Evolutionary conservation across 768 basidiomycete species (phyloP).

Genomic region (Crassisporium funariophilum): DNA sequence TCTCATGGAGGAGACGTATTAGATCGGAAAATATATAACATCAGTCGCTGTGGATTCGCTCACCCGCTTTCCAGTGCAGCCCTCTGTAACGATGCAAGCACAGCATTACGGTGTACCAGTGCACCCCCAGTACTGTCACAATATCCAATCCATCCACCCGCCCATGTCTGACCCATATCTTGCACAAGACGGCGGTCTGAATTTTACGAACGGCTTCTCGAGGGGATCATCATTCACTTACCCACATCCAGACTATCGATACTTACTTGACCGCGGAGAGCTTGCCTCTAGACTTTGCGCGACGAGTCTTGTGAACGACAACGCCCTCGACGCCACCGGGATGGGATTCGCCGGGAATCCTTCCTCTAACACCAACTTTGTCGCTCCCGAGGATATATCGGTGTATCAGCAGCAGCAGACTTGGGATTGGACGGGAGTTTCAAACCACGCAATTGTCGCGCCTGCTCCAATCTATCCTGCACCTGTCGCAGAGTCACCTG

Average conservation of each 20-base stretch:
- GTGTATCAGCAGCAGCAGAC: conserved; percentile 32
- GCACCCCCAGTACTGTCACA: conserved; percentile 32
- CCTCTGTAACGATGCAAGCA: conserved; percentile 36
- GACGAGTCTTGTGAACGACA: conserved; percentile 33
- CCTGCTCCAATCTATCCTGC: conserved; percentile 30
- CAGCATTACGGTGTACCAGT: conserved; percentile 34
- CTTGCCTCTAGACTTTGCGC: conserved; percentile 30
- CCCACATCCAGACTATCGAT: conserved; percentile 46
- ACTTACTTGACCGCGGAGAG: conserved; percentile 45
- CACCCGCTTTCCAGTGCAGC: conserved; percentile 35
- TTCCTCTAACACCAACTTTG: conserved; percentile 26
- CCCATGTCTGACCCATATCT: conserved; percentile 30
- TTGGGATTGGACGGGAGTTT: conserved; percentile 27
- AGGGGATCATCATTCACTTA: conserved; percentile 50
- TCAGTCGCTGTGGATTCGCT: conserved; percentile 30
- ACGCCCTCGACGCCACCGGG: conserved; percentile 43
- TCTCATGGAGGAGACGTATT: conserved; percentile 43
- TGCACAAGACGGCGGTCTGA: conserved; percentile 32
- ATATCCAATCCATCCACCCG: conserved; percentile 17
- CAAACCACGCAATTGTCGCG: conserved; percentile 34
- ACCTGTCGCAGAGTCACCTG: conserved; percentile 17
- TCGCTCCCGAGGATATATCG: conserved; percentile 43
- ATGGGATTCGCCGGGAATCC: conserved; percentile 43
- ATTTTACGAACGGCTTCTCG: conserved; percentile 46
- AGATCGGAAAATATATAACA: conserved; percentile 51